Evolutionary conservation across 2,329 filamentous ascomycete species (phyloP), one percentile per base, ranked within the genome.

Genomic region (Simplicillium aogashimaense): DNA sequence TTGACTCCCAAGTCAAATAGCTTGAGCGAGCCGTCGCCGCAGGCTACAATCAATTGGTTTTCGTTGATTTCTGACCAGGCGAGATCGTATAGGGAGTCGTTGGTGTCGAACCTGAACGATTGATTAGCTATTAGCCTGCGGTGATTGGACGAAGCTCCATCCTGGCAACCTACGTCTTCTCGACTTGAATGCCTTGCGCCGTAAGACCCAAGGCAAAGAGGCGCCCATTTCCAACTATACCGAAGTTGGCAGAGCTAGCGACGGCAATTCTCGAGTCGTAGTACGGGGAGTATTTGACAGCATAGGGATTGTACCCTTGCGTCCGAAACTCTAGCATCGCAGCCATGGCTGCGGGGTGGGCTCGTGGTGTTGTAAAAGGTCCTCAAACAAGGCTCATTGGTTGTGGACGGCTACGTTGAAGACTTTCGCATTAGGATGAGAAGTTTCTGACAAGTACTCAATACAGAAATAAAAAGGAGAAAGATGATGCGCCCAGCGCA

Each of bases 201-300:
- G 87, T 94, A 47, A 98, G 66, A 25, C 82, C 83, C 18, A 97
- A 71, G 43, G 90, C 80, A 56, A 86, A 97, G 1, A 97, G 66
- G 34, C 89, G 79, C 10, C 92, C 92, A 67, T 98, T 98, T 36
- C 92, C 92, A 29, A 98, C 90, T 31, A 98, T 84, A 31, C 92
- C 92, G 65, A 92, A 98, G 69, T 98, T 97, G 47, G 90, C 80
- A n/a, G 88, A 84, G 2, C 85, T 76, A 25, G 86, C 86, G 53
- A 95, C 88, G 42, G 90, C 90, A 48, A 98, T 79, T 47, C 89
- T 81, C 49, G 86, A 92, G 67, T 97, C 92, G 68, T 94, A 94
- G 69, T 95, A 98, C 7, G 92, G 92, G 41, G 90, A 97, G 72
- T 97, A 98, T 66, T 95, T 95, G 63, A 95, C 88, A 51, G 86